Evolutionary conservation across 768 basidiomycete species (phyloP), one percentile per base, ranked within the genome.

Genomic region (Auricularia sp.): DNA sequence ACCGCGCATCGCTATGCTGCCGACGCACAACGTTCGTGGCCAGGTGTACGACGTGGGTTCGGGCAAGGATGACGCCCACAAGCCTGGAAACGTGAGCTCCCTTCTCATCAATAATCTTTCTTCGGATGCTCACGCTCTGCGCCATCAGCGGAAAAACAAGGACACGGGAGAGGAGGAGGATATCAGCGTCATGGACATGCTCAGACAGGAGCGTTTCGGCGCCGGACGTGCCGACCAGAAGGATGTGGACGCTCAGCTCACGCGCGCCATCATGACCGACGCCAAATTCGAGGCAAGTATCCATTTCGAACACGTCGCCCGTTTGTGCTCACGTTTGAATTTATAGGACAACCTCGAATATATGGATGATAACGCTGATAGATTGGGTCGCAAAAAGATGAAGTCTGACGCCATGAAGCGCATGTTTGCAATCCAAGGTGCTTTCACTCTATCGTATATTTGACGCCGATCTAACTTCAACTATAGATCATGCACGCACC

Each of bases 291-390:
- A 92, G 78, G 93, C 92, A 42, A 42, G 39, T 42, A 2, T 0
- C 39, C 39, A 7, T 5, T 8, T 42, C 3, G 39, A 42, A 42
- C 68, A 56, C 81, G 67, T 24, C 7, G 62, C 65, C 11, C 56
- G 42, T 4, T 5, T 44, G 33, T 39, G 29, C n/a, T 42, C 51
- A 14, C 34, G 10, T 13, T 39, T 29, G 29, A 29, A 29, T 29
- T 29, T 54, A 7, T 0, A 33, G 24, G 10, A 42, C 62, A 85
- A 95, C 70, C 77, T 95, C 37, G 97, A 98, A 58, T 98, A 98
- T 69, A 88, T 97, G 67, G 97, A 99, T 69, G 97, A 98, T 68
- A 96, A 98, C 73, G 94, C 94, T 0, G 96, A 96, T 71, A 88
- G 87, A 69, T 81, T 98, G 0, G 92, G 91, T 45, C 80, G 95